phyloP scores from a whole-genome alignment of 805 yeast genomes.

The Clavispora fructus region DNA sequence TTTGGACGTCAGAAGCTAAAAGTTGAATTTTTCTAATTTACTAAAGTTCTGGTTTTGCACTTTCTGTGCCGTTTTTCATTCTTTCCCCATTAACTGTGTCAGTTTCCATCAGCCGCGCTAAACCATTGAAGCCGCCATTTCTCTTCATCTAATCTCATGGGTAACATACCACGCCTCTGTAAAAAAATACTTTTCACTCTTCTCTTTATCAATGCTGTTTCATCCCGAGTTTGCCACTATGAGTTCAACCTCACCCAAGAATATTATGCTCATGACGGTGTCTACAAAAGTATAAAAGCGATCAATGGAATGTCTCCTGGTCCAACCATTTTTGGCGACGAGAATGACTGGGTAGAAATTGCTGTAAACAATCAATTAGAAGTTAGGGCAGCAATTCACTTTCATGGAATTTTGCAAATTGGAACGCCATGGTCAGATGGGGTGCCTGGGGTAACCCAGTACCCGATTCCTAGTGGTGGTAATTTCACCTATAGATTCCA shows the following conservation, averaged over 20 bases:
- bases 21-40: not conserved
- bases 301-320: conserved; percentile 48
- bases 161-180: not conserved
- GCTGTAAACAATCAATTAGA: conserved; percentile 33
- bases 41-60: not conserved
- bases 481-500: conserved; percentile 39
- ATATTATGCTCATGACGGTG: conserved; percentile 27
- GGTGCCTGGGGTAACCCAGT: conserved; percentile 45
- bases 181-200: not conserved
- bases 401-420: conserved; percentile 47
- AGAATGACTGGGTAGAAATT: conserved; percentile 30
- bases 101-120: not conserved
- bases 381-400: conserved; percentile 43
- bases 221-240: not conserved
- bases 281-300: conserved; percentile 24
- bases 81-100: not conserved
- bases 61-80: not conserved
- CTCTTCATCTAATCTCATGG: not conserved
- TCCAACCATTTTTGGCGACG: conserved; percentile 36
- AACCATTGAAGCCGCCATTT: not conserved
- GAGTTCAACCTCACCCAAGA: conserved; percentile 7
- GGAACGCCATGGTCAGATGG: conserved; percentile 49
- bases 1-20: too few species aligned
- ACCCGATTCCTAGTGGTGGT: conserved; percentile 42
- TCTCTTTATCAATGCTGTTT: not conserved